Base-by-base conservation (phyloP, 345 rosid genomes). In the Durio zibethinus region DNA sequence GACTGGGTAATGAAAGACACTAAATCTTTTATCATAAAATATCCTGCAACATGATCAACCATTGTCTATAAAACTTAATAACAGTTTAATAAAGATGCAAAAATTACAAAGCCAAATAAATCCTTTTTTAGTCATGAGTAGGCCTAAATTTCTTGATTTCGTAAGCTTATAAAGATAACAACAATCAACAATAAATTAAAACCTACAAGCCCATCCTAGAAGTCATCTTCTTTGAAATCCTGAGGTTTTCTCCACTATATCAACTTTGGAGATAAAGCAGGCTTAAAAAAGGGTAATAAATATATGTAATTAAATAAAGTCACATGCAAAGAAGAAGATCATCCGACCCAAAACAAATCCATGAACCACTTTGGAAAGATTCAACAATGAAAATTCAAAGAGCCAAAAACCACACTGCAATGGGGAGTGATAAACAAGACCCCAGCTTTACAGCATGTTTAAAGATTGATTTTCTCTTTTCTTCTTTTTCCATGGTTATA, bases 1-100 rank as follows among this genome's bases (percentile, higher is more conserved):
- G 74, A 96, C 99, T 57, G 98, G 98, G 80, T 84, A 96, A 82
- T 92, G 99, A 78, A 96, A 96, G 80, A 88, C 99, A 77, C 84
- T 91, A 81, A 96, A 96, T 77, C 97, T 83, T 82, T 92, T 93
- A 83, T 96, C 98, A 43, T 90, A 96, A 23, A 96, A 83, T 63
- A 93, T 82, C 89, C 99, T 96, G 92, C 81, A 79, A 4, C 31
- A 65, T 11, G 48, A 38, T n/a, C 27, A 20, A n/a, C 70, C 48
- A 38, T 38, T 1, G 3, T 65, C 29, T 38, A 4, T 3, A 65
- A 20, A 65, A 48, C 45, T 40, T 38, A 20, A 1, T 38, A 65
- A 65, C 16, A 8, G 69, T 64, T 64, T 4, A 62, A 64, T 36
- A 64, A 16, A 35, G 20, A 18, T 18, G 20, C 10, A 8, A 40